Percentiles rank a stretch among this genome's conserved stretches.
phyloP scores from a whole-genome alignment of 768 basidiomycete genomes.

The Tylopilus sp. region DNA sequence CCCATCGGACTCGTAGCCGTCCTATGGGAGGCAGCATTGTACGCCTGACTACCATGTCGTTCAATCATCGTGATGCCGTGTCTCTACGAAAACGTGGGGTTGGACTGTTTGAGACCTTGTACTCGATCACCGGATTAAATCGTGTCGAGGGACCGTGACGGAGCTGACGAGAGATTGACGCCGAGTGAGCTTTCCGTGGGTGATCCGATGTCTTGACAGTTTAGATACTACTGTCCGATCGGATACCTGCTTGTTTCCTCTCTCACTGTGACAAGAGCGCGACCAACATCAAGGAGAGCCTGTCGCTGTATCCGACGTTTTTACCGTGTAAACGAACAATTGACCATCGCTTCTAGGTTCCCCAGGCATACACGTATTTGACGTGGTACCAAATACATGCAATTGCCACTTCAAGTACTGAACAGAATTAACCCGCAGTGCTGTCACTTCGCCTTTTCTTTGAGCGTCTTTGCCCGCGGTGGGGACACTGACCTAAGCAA shows the following conservation, averaged over 20 bases:
- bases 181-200: too few relatives aligned
- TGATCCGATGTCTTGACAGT: not conserved
- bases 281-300: constrained; percentile 55
- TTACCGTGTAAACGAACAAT: not conserved
- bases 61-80: too few relatives aligned
- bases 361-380: constrained; percentile 50
- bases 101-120: too few relatives aligned
- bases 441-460: too few relatives aligned
- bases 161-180: too few relatives aligned
- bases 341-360: constrained; percentile 36
- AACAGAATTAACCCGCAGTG: too few relatives aligned
- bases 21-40: too few relatives aligned
- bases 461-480: constrained; percentile 42
- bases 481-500: constrained; percentile 36
- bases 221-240: constrained; percentile 30
- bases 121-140: too few relatives aligned
- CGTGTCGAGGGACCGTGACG: too few relatives aligned
- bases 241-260: constrained; percentile 44
- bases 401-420: constrained; percentile 49
- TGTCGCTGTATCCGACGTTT: constrained; percentile 31
- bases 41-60: too few relatives aligned
- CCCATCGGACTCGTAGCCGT: too few relatives aligned
- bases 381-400: constrained; percentile 60
- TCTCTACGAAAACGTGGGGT: too few relatives aligned
- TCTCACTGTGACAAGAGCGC: constrained; percentile 58